phyloP scores from a whole-genome alignment of 345 rosid genomes.

The Adansonia digitata region DNA sequence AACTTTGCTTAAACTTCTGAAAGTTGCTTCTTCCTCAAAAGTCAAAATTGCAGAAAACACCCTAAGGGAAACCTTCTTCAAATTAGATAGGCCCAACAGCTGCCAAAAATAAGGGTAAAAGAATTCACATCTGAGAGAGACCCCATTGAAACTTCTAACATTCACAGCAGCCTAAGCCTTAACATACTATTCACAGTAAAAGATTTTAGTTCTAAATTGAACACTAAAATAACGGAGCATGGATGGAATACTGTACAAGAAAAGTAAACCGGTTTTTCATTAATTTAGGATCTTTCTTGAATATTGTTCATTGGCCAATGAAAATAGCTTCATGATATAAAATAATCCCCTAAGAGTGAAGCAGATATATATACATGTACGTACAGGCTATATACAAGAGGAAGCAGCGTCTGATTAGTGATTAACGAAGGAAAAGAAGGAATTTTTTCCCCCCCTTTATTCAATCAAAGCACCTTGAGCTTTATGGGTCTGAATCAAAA shows the following conservation, averaged over 20 bases:
- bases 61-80: not conserved
- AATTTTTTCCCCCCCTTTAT: conserved; percentile 1
- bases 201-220: not conserved
- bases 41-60: not conserved
- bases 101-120: not conserved
- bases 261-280: not conserved
- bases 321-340: too few relatives aligned
- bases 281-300: not conserved
- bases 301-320: not conserved
- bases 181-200: not conserved
- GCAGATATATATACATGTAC: not conserved
- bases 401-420: not conserved
- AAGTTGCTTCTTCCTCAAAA: not conserved
- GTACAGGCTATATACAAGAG: not conserved
- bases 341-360: not conserved
- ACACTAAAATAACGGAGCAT: not conserved
- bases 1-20: not conserved
- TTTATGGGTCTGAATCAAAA: conserved; percentile 17
- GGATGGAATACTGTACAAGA: not conserved
- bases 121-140: not conserved
- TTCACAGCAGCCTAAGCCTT: not conserved
- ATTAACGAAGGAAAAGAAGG: not conserved
- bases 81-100: not conserved
- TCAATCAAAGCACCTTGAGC: conserved; percentile 9
- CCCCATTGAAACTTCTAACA: not conserved